Evolutionary conservation across 2,329 filamentous ascomycete species (phyloP).

Genomic region (Herpotrichia juniperi): DNA sequence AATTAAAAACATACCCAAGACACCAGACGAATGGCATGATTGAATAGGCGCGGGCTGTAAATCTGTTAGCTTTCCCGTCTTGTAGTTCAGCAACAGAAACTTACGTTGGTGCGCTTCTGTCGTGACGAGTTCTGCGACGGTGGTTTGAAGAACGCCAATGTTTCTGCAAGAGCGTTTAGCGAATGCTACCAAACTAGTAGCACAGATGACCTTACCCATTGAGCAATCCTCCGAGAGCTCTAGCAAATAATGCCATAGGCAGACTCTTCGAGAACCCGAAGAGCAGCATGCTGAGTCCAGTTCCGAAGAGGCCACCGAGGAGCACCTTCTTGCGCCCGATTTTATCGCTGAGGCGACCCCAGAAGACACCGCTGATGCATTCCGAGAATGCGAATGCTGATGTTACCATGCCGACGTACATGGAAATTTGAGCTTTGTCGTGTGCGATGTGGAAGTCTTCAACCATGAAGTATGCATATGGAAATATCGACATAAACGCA

Average conservation of each 20-base stretch:
- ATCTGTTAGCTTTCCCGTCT: slow-evolving; percentile 28
- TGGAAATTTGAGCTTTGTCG: slow-evolving; percentile 78
- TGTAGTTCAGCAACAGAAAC: slow-evolving; percentile 38
- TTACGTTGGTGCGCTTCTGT: slow-evolving; percentile 90
- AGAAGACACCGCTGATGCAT: slow-evolving; percentile 89
- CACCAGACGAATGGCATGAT: slow-evolving; percentile 99
- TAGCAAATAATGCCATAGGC: slow-evolving; percentile 81
- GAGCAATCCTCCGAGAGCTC: slow-evolving; percentile 85
- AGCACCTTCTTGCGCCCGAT: slow-evolving; percentile 93
- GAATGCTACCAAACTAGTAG: slow-evolving; percentile 22
- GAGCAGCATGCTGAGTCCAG: slow-evolving; percentile 86
- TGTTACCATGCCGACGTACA: slow-evolving; percentile 95
- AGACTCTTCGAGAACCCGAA: slow-evolving; percentile 91
- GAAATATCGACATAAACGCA: slow-evolving; percentile 99
- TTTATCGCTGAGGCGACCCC: slow-evolving; percentile 90
- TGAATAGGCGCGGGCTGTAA: slow-evolving; percentile 82
- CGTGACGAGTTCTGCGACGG: slow-evolving; percentile 90
- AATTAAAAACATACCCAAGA: slow-evolving; percentile 67
- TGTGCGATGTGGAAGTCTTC: slow-evolving; percentile 85
- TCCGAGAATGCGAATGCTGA: slow-evolving; percentile 96
- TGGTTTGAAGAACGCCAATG: slow-evolving; percentile 93
- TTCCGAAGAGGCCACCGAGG: slow-evolving; percentile 86
- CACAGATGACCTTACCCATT: slow-evolving; percentile 73
- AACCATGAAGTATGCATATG: slow-evolving; percentile 98
- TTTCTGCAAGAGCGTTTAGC: slow-evolving; percentile 64